Evolutionary conservation across 768 basidiomycete species (phyloP).

Genomic region (Podaxis sp.): DNA sequence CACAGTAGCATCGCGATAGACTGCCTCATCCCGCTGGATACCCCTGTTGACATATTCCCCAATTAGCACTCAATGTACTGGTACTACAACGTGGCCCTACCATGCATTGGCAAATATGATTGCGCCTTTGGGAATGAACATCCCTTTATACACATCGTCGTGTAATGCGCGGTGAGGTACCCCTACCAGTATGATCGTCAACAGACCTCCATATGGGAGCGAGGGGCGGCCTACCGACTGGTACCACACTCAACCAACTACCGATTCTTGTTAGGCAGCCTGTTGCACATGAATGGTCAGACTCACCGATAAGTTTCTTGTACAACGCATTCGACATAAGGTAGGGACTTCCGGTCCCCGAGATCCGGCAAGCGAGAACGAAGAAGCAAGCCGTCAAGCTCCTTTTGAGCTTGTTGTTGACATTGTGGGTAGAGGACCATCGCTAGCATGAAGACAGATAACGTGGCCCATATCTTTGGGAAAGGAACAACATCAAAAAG

Average conservation of each 20-base stretch:
- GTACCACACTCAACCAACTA: constrained; percentile 2
- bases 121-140: constrained; percentile 63
- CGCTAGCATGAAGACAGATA: constrained; percentile 63
- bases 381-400: constrained; percentile 62
- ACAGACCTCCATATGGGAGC: background rate
- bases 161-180: constrained; percentile 65
- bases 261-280: constrained; percentile 17
- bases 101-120: constrained; percentile 65
- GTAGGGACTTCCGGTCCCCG: constrained; percentile 52
- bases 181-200: constrained; percentile 30
- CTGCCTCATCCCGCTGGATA: constrained; percentile 44
- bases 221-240: constrained; percentile 4
- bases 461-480: constrained; percentile 49
- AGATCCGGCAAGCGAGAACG: constrained; percentile 56
- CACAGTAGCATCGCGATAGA: constrained; percentile 47
- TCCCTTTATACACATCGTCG: constrained; percentile 60
- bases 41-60: constrained; percentile 31
- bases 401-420: constrained; percentile 57
- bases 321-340: constrained; percentile 58
- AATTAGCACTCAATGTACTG: background rate
- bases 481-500: background rate
- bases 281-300: constrained; percentile 46
- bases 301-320: constrained; percentile 57
- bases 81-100: constrained; percentile 25
- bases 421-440: constrained; percentile 63